Evolutionary conservation across 257 asterid species (phyloP), one percentile per base, ranked within the genome.

Genomic region (Solanum piurae): DNA sequence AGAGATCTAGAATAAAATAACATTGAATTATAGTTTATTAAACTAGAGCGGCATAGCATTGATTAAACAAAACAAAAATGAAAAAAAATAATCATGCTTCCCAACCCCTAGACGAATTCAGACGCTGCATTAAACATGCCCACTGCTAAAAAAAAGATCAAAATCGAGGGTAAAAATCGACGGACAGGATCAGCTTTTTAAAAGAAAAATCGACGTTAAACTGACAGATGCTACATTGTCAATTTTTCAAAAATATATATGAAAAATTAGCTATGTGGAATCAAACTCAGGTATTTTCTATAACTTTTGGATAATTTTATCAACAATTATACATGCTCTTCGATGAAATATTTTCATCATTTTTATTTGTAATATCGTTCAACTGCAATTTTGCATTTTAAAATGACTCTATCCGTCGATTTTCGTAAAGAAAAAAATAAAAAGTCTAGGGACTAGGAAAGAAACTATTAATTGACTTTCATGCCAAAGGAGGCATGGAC

Each of bases 201-300:
- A 49, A 49, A 49, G 7, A 49, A 49, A 49, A 49, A 49, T 14
- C 21, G 8, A 14, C 3, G 8, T 14, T 5, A 52, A 49, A 13
- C 58, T 12, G 0, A 49, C 3, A 0, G 58, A 49, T 2, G 58
- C 1, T 46, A 46, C 2, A 12, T 46, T 4, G 18, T 46, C 6
- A 4, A 12, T 44, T 44, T 44, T 44, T 44, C 52, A 44, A 44
- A 44, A 12, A 12, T 44, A 12, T 12, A 44, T 44, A 44, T 44
- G 52, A 44, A 44, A 44, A 12, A 44, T 44, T 44, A 44, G 52
- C 18, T 44, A 44, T 12, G 16, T 44, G 18, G 52, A 44, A 44
- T 44, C 14, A 44, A 44, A 44, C 18, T 5, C 52, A 44, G 52
- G 52, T 44, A 44, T 44, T 44, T 44, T 44, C 52, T 0, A 44